Evolutionary conservation across 371 early-diverging fungal species (phyloP).

Genomic region (Actinomucor elegans): DNA sequence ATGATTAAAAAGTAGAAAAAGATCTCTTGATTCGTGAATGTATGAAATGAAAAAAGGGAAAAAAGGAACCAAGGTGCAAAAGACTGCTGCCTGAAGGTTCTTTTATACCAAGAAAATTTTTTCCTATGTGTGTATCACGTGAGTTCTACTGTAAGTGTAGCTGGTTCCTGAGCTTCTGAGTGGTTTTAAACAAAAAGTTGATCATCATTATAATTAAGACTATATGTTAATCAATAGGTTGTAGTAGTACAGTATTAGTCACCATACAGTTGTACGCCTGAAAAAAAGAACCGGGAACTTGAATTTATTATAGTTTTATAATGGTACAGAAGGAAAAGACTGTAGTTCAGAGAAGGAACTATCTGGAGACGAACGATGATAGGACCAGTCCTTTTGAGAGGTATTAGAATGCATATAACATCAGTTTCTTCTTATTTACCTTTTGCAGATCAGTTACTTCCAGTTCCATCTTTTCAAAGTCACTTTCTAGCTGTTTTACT

Average conservation of each 20-base stretch:
- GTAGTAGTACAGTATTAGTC: no score
- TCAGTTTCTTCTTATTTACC: constrained; percentile 27
- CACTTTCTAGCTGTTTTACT: constrained; percentile 45
- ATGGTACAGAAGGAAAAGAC: constrained; percentile 35
- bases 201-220: no score
- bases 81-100: neutral
- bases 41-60: constrained; percentile 4
- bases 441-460: constrained; percentile 44
- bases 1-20: constrained; percentile 6
- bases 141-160: no score
- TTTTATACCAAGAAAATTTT: constrained; percentile 8
- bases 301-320: no score
- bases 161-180: no score
- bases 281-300: no score
- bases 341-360: constrained; percentile 32
- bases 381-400: constrained; percentile 22
- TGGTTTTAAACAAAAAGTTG: no score
- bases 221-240: no score
- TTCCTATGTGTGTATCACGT: neutral
- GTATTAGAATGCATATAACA: neutral
- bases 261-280: no score
- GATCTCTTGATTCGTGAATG: neutral
- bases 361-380: constrained; percentile 18
- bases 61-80: neutral
- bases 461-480: constrained; percentile 45